These are phyloP conservation scores for Marasmius oreades DNA, from an alignment of 1,284 basidiomycete genomes.

Conservation along the genomic window DNA sequence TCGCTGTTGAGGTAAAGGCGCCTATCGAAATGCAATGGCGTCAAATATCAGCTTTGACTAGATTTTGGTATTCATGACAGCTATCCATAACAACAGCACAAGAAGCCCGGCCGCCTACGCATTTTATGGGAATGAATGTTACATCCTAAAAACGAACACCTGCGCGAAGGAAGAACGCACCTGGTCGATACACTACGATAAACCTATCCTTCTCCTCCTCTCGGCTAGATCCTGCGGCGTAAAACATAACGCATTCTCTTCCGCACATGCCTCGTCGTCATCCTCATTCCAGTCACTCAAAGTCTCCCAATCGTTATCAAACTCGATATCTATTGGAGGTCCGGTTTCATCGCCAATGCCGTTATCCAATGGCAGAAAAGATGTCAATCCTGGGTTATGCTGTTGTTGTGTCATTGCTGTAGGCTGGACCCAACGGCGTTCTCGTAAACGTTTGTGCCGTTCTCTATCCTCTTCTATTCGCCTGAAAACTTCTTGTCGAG, in stretches of 20 bases:
- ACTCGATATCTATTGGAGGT: constrained; percentile 77
- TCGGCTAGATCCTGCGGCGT: constrained; percentile 36
- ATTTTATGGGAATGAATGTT: too few relatives aligned
- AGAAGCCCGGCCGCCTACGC: too few relatives aligned
- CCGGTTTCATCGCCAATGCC: constrained; percentile 43
- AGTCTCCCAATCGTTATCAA: constrained; percentile 91
- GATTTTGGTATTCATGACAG: too few relatives aligned
- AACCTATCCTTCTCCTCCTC: constrained; percentile 52
- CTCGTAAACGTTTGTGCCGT: constrained; percentile 88
- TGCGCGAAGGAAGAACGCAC: too few relatives aligned
- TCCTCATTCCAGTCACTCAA: constrained; percentile 88
- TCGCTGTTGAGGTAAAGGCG: too few relatives aligned
- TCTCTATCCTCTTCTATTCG: constrained; percentile 95
- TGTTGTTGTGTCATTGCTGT: constrained; percentile 44
- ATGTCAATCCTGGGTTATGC: constrained; percentile 47
- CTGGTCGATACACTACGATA: constrained; percentile 26
- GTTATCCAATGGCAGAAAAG: constrained; percentile 55
- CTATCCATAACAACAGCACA: too few relatives aligned
- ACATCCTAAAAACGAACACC: too few relatives aligned
- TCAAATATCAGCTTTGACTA: too few relatives aligned
- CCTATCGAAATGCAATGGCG: too few relatives aligned
- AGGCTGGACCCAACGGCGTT: constrained; percentile 91
- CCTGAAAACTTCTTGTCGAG: constrained; percentile 70
- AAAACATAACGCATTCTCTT: constrained; percentile 69
- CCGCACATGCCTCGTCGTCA: constrained; percentile 70